phyloP scores from a whole-genome alignment of 306 rosid genomes.

The Gastrolobium villosum region DNA sequence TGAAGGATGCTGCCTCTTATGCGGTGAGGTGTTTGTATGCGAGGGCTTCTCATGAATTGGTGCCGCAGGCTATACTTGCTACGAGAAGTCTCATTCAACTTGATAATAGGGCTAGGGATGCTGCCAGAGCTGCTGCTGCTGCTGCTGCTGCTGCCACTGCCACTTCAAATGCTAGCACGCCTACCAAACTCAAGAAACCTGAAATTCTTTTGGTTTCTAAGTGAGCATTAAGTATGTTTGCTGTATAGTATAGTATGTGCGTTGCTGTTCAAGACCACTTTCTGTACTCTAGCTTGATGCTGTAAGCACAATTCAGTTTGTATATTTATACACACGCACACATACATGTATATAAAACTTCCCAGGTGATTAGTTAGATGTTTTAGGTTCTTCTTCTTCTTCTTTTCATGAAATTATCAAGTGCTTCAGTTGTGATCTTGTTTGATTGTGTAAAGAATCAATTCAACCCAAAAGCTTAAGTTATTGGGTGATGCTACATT shows the following conservation, averaged over 20 bases:
- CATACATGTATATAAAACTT: not conserved
- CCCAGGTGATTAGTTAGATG: conserved; percentile 38
- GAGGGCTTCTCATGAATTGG: conserved; percentile 89
- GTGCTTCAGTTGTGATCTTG: conserved; percentile 27
- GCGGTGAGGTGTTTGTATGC: conserved; percentile 83
- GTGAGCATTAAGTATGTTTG: conserved; percentile 60
- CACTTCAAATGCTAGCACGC: conserved; percentile 77
- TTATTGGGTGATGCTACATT: too few species aligned
- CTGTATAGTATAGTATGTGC: conserved; percentile 60
- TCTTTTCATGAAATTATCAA: conserved; percentile 20
- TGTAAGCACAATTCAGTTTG: conserved; percentile 55
- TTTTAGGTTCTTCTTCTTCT: conserved; percentile 26
- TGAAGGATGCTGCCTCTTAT: conserved; percentile 72
- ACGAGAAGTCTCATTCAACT: conserved; percentile 93
- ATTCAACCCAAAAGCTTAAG: too few species aligned
- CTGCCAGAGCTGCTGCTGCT: conserved; percentile 54
- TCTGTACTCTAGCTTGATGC: conserved; percentile 51
- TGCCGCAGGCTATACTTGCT: conserved; percentile 90
- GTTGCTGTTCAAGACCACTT: conserved; percentile 49
- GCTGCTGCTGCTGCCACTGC: conserved; percentile 41
- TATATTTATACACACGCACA: not conserved
- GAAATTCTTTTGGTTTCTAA: conserved; percentile 89
- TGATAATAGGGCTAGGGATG: conserved; percentile 67
- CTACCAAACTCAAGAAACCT: conserved; percentile 87
- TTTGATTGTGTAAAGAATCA: too few species aligned